These are phyloP conservation scores for Aspergillus sp. DNA, from an alignment of 2,329 filamentous ascomycete species.

Conservation along the genomic window DNA sequence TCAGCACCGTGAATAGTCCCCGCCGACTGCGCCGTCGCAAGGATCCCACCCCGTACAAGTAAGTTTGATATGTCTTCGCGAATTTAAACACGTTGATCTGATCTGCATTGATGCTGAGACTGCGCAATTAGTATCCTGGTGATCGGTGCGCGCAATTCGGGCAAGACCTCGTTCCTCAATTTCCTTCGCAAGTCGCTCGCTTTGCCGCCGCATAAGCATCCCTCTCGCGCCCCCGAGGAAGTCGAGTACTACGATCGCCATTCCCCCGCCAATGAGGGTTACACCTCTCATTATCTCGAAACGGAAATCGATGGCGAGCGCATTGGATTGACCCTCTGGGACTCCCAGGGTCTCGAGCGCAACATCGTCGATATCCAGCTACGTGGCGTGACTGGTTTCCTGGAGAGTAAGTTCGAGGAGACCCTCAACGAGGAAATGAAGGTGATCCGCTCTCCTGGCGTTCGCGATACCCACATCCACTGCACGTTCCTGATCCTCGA, in stretches of 20 bases:
- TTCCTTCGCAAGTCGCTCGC: conserved; percentile 87
- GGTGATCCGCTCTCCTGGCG: conserved; percentile 86
- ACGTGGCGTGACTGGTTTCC: conserved; percentile 83
- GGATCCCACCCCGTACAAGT: conserved; percentile 99
- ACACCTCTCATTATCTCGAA: conserved; percentile 86
- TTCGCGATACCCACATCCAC: conserved; percentile 95
- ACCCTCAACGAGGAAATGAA: conserved; percentile 98
- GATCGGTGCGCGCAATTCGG: conserved; percentile 79
- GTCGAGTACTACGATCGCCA: conserved; percentile 52
- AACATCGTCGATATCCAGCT: conserved; percentile 92
- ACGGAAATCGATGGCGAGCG: conserved; percentile 91
- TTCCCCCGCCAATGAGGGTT: conserved; percentile 60
- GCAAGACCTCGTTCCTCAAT: conserved; percentile 95
- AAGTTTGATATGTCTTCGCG: conserved; percentile 43
- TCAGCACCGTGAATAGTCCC: conserved; percentile 90
- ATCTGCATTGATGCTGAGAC: conserved; percentile 2
- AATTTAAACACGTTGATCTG: not conserved
- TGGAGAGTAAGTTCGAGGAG: conserved; percentile 98
- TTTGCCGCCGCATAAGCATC: conserved; percentile 74
- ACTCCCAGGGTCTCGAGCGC: conserved; percentile 92
- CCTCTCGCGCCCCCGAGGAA: conserved; percentile 56
- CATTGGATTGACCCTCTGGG: conserved; percentile 91
- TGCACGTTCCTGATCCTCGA: conserved; percentile 91
- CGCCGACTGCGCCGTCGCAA: conserved; percentile 89
- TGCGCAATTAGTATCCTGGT: conserved; percentile 69